A percentile compares a stretch with the other conserved stretches of the same genome.
Conservation (phyloP, 164 flowering plant species). For the Chloranthus sessilifolius region DNA sequence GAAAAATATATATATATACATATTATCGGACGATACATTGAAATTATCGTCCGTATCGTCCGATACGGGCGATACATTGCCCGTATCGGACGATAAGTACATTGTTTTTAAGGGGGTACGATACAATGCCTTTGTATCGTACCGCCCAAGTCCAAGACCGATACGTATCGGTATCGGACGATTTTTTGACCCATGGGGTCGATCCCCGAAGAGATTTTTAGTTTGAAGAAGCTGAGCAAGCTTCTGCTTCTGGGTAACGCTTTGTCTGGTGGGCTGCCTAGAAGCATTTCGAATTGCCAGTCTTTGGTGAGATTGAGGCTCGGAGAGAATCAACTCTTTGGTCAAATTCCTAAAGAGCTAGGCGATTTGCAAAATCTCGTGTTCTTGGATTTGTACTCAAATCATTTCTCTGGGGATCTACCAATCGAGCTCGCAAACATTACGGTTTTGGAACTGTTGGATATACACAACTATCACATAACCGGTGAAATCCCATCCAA, state of each 20-base stretch:
- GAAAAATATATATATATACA: too few species aligned
- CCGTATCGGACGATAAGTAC: too few species aligned
- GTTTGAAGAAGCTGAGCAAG: slow-evolving; percentile 84
- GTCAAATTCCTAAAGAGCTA: slow-evolving; percentile 76
- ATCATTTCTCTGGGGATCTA: slow-evolving; percentile 69
- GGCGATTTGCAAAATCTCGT: slow-evolving; percentile 85
- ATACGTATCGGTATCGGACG: too few species aligned
- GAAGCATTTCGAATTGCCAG: slow-evolving; percentile 58
- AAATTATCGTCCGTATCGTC: too few species aligned
- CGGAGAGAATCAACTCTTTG: slow-evolving; percentile 90
- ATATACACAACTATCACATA: slow-evolving; percentile 74
- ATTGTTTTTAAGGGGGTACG: too few species aligned
- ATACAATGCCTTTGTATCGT: too few species aligned
- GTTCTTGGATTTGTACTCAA: slow-evolving; percentile 87
- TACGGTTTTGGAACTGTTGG: slow-evolving; percentile 79
- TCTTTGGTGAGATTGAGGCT: slow-evolving; percentile 84
- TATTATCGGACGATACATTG: too few species aligned
- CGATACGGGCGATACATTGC: too few species aligned
- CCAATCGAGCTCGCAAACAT: slow-evolving; percentile 77
- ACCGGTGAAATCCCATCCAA: slow-evolving; percentile 73
- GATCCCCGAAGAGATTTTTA: slow-evolving; percentile 84
- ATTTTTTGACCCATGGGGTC: too few species aligned
- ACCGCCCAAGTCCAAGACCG: too few species aligned
- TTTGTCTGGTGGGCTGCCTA: slow-evolving; percentile 59
- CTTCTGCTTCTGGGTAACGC: slow-evolving; percentile 81